phyloP scores from a whole-genome alignment of 2,329 filamentous ascomycete species.

The Drechslera avenae region DNA sequence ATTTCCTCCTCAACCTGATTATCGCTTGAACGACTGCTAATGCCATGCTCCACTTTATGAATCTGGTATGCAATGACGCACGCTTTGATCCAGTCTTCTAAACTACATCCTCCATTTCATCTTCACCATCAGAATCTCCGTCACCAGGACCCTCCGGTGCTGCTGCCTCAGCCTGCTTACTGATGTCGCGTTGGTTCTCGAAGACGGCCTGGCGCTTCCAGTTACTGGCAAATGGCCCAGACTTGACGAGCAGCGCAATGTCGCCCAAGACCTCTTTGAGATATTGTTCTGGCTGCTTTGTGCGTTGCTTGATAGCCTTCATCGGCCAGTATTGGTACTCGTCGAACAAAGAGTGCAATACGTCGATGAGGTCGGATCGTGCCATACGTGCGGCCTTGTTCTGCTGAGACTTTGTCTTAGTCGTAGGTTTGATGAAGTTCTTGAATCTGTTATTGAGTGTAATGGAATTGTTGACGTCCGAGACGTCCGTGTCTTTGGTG shows the following conservation, averaged over 20 bases:
- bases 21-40: too few species aligned
- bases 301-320: slow-evolving; percentile 75
- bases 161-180: slow-evolving; percentile 32
- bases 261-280: slow-evolving; percentile 83
- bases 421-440: slow-evolving; percentile 36
- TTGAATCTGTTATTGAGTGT: slow-evolving; percentile 41
- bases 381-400: slow-evolving; percentile 91
- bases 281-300: slow-evolving; percentile 91
- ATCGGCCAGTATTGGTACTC: slow-evolving; percentile 94
- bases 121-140: slow-evolving; percentile 69
- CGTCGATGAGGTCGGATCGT: slow-evolving; percentile 84
- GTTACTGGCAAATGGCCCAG: slow-evolving; percentile 81
- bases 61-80: too few species aligned
- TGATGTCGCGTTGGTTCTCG: slow-evolving; percentile 53
- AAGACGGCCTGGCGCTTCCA: slow-evolving; percentile 80
- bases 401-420: slow-evolving; percentile 32
- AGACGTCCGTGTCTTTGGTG: slow-evolving; percentile 32
- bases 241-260: slow-evolving; percentile 81
- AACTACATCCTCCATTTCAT: slow-evolving; percentile 79
- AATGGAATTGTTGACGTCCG: slow-evolving; percentile 32
- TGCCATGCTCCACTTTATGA: too few species aligned
- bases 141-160: slow-evolving; percentile 55
- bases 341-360: slow-evolving; percentile 81
- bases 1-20: too few species aligned
- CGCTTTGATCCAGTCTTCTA: slow-evolving; percentile 10